These are phyloP conservation scores for Saccharum spontaneum DNA, from an alignment of 176 grass and related monocot genomes.

Conservation along the genomic window DNA sequence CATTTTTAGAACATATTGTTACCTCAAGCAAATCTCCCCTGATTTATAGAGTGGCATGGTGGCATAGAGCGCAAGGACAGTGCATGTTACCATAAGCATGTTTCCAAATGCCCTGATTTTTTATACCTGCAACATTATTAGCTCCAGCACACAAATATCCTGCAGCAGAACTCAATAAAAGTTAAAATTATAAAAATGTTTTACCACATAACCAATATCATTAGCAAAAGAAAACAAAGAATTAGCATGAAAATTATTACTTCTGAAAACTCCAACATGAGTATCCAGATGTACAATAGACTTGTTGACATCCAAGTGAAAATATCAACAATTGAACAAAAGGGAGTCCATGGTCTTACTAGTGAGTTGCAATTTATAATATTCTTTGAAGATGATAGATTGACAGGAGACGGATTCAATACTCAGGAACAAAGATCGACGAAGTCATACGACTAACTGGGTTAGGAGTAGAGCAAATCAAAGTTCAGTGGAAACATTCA, in stretches of 20 bases:
- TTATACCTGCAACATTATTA: not conserved
- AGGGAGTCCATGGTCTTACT: not conserved
- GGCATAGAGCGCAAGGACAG: not conserved
- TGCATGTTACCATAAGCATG: not conserved
- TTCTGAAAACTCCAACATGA: not conserved
- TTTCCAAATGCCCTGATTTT: not conserved
- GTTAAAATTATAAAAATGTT: not conserved
- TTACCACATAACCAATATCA: not conserved
- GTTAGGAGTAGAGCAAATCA: not conserved
- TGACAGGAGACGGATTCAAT: not conserved
- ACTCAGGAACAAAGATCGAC: not conserved
- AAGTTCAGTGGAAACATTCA: not conserved
- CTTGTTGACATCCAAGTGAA: not conserved
- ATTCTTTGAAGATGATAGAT: conserved; percentile 2
- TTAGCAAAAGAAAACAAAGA: not conserved
- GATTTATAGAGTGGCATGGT: not conserved
- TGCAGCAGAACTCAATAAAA: not conserved
- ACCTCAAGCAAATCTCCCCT: not conserved
- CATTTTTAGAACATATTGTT: not conserved
- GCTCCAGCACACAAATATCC: not conserved
- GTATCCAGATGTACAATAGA: not conserved
- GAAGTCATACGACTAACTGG: not conserved
- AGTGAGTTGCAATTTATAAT: not conserved
- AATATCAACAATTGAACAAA: not conserved
- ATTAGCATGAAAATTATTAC: not conserved